These are phyloP conservation scores for Leishmania braziliensis DNA, from an alignment of 208 protist species.

Conservation along the genomic window DNA sequence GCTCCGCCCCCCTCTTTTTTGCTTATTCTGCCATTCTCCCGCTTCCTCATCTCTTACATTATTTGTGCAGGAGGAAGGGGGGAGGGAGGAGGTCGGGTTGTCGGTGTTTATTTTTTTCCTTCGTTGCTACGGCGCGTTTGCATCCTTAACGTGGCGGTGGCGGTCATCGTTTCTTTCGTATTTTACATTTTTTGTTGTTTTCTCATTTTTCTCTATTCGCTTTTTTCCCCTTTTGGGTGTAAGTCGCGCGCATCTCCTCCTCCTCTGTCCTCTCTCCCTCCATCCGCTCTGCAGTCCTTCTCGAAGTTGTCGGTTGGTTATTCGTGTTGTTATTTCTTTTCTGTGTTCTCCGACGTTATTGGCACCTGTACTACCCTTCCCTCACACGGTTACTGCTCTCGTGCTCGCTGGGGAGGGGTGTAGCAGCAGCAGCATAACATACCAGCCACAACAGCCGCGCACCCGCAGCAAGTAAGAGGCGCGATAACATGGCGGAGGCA, in stretches of 20 bases:
- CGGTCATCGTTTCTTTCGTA: neutral
- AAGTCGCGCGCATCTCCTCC: neutral
- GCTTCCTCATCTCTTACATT: neutral
- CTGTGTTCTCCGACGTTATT: neutral
- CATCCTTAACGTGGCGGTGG: neutral
- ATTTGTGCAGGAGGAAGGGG: neutral
- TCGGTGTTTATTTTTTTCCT: neutral
- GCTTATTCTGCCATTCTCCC: neutral
- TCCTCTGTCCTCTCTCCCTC: neutral
- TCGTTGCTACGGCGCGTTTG: neutral
- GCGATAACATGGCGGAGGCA: slow-evolving; percentile 26
- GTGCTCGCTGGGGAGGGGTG: neutral
- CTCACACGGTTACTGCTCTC: neutral
- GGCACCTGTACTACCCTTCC: neutral
- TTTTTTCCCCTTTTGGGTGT: neutral
- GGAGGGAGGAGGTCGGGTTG: too few relatives aligned
- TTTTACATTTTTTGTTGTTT: neutral
- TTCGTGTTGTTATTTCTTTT: neutral
- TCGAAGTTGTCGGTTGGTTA: neutral
- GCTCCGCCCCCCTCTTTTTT: neutral
- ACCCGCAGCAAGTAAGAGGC: neutral
- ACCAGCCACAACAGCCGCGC: neutral
- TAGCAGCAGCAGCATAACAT: neutral
- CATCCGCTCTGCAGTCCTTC: neutral
- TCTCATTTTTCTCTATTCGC: slow-evolving; percentile 7